Evolutionary conservation across 129 eudicot genomes (phyloP).

Genomic region (Flaveria robusta): DNA sequence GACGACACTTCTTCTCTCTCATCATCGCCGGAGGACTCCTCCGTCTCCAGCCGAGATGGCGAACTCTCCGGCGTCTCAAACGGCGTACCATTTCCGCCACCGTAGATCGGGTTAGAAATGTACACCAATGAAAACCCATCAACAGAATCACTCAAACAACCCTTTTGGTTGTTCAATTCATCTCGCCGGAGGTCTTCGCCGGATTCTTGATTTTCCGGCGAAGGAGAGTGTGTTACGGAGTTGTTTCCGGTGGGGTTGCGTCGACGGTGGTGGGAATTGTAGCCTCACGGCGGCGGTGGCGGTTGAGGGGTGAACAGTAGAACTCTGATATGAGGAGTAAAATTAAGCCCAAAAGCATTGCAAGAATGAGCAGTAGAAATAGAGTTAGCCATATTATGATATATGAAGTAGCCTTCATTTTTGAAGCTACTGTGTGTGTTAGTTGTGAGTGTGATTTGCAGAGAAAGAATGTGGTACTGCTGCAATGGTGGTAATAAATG

Average conservation of each 20-base stretch:
- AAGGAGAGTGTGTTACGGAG: slow-evolving; percentile 16
- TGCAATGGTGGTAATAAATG: slow-evolving; percentile 31
- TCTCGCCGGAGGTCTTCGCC: slow-evolving; percentile 13
- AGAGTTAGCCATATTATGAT: slow-evolving; percentile 67
- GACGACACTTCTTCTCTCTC: slow-evolving; percentile 10
- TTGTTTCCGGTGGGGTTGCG: slow-evolving; percentile 1
- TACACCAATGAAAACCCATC: slow-evolving; percentile 44
- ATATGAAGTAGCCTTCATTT: slow-evolving; percentile 59
- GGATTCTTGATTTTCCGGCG: slow-evolving; percentile 36
- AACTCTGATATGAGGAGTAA: slow-evolving; percentile 72
- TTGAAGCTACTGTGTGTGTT: slow-evolving; percentile 5
- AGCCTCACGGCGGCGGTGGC: neutral
- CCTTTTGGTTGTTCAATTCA: slow-evolving; percentile 18
- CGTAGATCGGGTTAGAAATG: slow-evolving; percentile 81
- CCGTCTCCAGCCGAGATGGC: slow-evolving; percentile 60
- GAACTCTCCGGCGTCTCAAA: slow-evolving; percentile 79
- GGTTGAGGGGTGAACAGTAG: slow-evolving; percentile 58
- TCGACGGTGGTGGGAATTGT: neutral
- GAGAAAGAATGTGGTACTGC: slow-evolving; percentile 22
- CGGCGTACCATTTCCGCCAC: slow-evolving; percentile 52
- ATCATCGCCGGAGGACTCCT: slow-evolving; percentile 43
- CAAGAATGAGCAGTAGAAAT: slow-evolving; percentile 55
- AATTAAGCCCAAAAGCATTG: slow-evolving; percentile 55
- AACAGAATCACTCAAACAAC: slow-evolving; percentile 26
- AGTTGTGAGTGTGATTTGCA: slow-evolving; percentile 25